These are phyloP conservation scores for Aspergillus sp. DNA, from an alignment of 2,329 filamentous ascomycete species.

Conservation along the genomic window DNA sequence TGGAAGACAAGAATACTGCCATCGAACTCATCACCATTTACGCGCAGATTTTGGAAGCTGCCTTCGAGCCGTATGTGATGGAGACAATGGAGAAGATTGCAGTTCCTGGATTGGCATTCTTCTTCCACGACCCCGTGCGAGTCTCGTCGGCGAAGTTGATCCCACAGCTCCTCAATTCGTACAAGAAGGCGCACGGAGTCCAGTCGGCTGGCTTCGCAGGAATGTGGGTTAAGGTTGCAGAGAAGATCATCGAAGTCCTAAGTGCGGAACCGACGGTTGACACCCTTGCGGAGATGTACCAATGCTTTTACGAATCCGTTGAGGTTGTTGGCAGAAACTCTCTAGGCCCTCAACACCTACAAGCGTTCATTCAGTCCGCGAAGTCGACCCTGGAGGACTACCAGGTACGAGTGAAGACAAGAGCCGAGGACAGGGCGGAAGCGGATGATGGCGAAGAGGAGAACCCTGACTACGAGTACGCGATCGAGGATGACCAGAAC, in stretches of 20 bases:
- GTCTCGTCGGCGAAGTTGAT: slow-evolving; percentile 94
- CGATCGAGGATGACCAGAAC: slow-evolving; percentile 96
- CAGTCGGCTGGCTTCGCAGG: slow-evolving; percentile 75
- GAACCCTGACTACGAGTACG: slow-evolving; percentile 80
- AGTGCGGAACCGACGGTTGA: slow-evolving; percentile 94
- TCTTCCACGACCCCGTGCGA: slow-evolving; percentile 97
- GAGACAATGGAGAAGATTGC: slow-evolving; percentile 97
- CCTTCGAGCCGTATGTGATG: slow-evolving; percentile 87
- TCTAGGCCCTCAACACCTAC: slow-evolving; percentile 76
- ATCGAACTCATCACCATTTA: slow-evolving; percentile 98
- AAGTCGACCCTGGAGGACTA: slow-evolving; percentile 89
- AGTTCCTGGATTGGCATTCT: slow-evolving; percentile 90
- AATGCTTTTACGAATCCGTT: slow-evolving; percentile 98
- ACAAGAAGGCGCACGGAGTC: slow-evolving; percentile 85
- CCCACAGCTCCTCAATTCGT: slow-evolving; percentile 87
- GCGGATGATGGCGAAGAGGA: slow-evolving; percentile 89
- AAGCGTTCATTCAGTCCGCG: slow-evolving; percentile 81
- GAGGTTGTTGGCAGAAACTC: slow-evolving; percentile 88
- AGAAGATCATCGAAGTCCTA: slow-evolving; percentile 89
- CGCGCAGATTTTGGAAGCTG: slow-evolving; percentile 87
- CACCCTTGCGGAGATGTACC: slow-evolving; percentile 97
- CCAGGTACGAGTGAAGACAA: slow-evolving; percentile 77
- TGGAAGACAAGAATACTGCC: slow-evolving; percentile 99
- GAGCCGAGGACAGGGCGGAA: slow-evolving; percentile 80
- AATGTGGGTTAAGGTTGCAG: slow-evolving; percentile 81